These are phyloP conservation scores for Globomyces pollinis-pini DNA, from an alignment of 192 early-diverging fungal genomes.

Conservation along the genomic window DNA sequence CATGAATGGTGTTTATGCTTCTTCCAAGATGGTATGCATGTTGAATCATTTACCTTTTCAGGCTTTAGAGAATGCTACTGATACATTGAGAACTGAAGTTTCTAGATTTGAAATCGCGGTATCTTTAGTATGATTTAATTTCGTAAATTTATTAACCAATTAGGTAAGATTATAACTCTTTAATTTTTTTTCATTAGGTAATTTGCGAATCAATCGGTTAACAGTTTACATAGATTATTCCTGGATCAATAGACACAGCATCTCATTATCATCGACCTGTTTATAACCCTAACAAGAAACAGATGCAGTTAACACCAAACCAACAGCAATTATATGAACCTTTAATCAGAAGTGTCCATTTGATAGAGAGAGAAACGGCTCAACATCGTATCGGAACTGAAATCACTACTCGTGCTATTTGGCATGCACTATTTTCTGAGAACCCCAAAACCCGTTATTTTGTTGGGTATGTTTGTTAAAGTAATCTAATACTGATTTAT, in stretches of 20 bases:
- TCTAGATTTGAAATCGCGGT: constrained; percentile 29
- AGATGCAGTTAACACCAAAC: not conserved
- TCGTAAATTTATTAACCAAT: constrained; percentile 13
- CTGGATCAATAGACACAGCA: not conserved
- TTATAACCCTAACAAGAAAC: not conserved
- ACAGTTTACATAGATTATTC: not conserved
- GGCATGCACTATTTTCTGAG: not conserved
- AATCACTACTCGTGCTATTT: not conserved
- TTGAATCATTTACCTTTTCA: too few species aligned
- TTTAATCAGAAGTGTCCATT: not conserved
- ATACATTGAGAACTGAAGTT: constrained; percentile 33
- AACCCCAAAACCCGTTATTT: not conserved
- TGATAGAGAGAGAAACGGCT: not conserved
- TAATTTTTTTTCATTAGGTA: too few species aligned
- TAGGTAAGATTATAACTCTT: too few species aligned
- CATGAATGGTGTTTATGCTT: constrained; percentile 31
- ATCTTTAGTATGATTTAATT: constrained; percentile 31
- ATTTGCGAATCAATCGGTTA: too few species aligned
- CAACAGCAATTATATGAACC: not conserved
- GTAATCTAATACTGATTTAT: too few species aligned
- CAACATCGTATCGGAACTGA: not conserved
- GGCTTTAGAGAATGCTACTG: constrained; percentile 26
- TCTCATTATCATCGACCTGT: not conserved
- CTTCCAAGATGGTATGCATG: constrained; percentile 21
- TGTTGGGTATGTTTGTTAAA: not conserved